Conservation (phyloP, 257 asterid species). For the Verbena officinalis region DNA sequence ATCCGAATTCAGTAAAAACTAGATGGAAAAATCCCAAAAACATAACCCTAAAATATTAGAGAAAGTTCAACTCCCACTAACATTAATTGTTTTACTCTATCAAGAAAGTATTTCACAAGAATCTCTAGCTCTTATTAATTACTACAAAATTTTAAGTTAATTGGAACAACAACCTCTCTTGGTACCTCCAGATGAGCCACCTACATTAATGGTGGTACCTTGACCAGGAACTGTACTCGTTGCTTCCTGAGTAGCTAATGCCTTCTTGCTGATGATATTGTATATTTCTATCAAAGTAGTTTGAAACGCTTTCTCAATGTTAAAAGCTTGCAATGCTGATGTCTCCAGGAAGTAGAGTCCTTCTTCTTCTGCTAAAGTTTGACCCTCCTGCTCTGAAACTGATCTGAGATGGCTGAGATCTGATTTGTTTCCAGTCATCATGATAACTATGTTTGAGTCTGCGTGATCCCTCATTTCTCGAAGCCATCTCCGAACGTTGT, state of each 20-base stretch:
- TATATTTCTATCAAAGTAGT: conserved; percentile 26
- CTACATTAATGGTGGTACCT: conserved; percentile 55
- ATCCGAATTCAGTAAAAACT: no score
- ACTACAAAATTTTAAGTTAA: conserved; percentile 33
- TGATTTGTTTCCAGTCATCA: conserved; percentile 30
- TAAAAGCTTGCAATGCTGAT: conserved; percentile 29
- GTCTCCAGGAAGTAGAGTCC: conserved; percentile 20
- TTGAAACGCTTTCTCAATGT: conserved; percentile 27
- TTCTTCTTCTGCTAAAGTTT: conserved; percentile 27
- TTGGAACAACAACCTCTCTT: conserved; percentile 60
- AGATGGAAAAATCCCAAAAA: no score
- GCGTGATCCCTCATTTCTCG: conserved; percentile 33
- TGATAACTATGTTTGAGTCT: conserved; percentile 31
- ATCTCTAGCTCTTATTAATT: conserved; percentile 25
- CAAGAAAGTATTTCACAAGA: conserved; percentile 43
- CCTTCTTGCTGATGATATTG: conserved; percentile 31
- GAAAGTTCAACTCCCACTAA: background rate
- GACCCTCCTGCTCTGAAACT: conserved; percentile 28
- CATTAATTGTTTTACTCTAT: no score
- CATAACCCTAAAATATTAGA: background rate
- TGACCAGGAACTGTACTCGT: conserved; percentile 46
- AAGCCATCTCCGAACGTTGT: conserved; percentile 32
- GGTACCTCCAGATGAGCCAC: conserved; percentile 43
- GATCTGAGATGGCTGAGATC: conserved; percentile 30
- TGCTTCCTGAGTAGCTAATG: conserved; percentile 35